A percentile compares a stretch with the other conserved stretches of the same genome.
Evolutionary conservation across 2,329 filamentous ascomycete species (phyloP).

Genomic region (Verticillium tricorpus): DNA sequence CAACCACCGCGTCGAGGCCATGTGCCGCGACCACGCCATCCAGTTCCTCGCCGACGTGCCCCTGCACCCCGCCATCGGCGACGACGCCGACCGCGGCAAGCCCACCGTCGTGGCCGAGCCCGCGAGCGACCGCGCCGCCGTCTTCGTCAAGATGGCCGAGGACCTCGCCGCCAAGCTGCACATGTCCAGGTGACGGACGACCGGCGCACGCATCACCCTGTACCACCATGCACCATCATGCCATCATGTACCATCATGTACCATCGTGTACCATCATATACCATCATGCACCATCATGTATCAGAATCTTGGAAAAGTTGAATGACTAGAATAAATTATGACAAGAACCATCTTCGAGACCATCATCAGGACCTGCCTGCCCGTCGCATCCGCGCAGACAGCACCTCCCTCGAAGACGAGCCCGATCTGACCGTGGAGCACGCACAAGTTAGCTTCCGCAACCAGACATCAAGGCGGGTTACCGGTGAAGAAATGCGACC

Average conservation of each 20-base stretch:
- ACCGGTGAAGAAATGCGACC: slow-evolving; percentile 26
- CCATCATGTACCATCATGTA: neutral
- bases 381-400: neutral
- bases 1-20: slow-evolving; percentile 56
- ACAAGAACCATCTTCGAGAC: neutral
- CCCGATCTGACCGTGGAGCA: neutral
- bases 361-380: neutral
- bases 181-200: neutral
- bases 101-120: slow-evolving; percentile 89
- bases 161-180: slow-evolving; percentile 42
- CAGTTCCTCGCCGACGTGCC: slow-evolving; percentile 86
- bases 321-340: too few relatives aligned
- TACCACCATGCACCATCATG: neutral
- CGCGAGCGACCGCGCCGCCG: slow-evolving; percentile 63
- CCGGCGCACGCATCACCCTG: neutral
- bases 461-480: slow-evolving; percentile 25
- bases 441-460: slow-evolving; percentile 38
- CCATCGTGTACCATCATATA: neutral
- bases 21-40: slow-evolving; percentile 69
- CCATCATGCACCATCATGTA: neutral
- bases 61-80: slow-evolving; percentile 79
- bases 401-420: neutral
- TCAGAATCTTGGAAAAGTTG: neutral
- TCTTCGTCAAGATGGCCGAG: slow-evolving; percentile 68
- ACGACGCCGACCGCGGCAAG: slow-evolving; percentile 80